These are phyloP conservation scores for Fusarium tricinctum DNA, from an alignment of 2,329 filamentous ascomycete species.

Conservation along the genomic window DNA sequence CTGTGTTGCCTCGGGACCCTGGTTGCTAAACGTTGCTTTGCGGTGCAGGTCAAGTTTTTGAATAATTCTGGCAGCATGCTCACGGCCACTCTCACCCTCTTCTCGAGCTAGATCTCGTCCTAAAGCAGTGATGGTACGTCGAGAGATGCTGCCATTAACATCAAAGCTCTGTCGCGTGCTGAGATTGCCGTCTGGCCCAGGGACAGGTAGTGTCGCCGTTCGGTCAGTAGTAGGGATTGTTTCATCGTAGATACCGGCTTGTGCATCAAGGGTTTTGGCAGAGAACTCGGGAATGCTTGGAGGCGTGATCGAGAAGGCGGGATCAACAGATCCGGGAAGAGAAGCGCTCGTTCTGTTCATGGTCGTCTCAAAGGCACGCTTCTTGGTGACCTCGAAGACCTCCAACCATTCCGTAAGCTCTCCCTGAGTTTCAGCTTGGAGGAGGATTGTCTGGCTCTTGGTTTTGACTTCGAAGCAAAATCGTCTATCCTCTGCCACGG, in stretches of 20 bases:
- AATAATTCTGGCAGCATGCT: conserved; percentile 90
- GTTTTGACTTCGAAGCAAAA: conserved; percentile 99
- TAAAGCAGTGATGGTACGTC: conserved; percentile 69
- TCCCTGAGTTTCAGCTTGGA: conserved; percentile 92
- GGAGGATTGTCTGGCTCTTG: conserved; percentile 88
- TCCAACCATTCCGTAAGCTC: conserved; percentile 96
- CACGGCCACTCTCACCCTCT: conserved; percentile 81
- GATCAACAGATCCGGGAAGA: conserved; percentile 68
- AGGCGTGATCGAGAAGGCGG: conserved; percentile 93
- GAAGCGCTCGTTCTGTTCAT: conserved; percentile 65
- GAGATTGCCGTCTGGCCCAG: conserved; percentile 67
- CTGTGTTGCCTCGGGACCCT: conserved; percentile 56
- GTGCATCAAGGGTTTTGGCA: conserved; percentile 79
- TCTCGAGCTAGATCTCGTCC: conserved; percentile 66
- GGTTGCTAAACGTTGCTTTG: conserved; percentile 73
- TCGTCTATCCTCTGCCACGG: conserved; percentile 90
- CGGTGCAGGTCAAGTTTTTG: conserved; percentile 92
- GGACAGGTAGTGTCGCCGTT: conserved; percentile 74
- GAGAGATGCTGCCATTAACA: conserved; percentile 64
- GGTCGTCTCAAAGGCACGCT: conserved; percentile 85
- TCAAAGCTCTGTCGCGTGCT: conserved; percentile 80
- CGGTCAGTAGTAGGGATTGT: conserved; percentile 65
- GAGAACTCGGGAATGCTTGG: conserved; percentile 92
- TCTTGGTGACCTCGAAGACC: conserved; percentile 94
- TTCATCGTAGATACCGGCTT: conserved; percentile 69